Percentiles rank a stretch among this genome's conserved stretches.
Conservation (phyloP, 1,284 basidiomycete genomes). For the Cryptococcus depauperatus region DNA sequence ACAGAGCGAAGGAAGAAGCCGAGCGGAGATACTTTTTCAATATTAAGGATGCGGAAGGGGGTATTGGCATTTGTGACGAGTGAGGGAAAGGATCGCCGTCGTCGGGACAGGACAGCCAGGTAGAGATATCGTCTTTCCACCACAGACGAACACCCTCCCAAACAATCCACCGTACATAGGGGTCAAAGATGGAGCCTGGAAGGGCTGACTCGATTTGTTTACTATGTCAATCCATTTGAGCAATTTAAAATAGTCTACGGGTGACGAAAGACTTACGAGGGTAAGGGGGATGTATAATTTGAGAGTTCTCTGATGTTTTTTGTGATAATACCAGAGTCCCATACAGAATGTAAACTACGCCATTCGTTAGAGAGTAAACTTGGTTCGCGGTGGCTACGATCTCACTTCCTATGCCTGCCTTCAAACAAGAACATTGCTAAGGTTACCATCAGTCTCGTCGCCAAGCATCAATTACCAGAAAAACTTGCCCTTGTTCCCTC, state of each 20-base stretch:
- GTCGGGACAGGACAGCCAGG: constrained; percentile 62
- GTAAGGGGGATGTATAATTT: constrained; percentile 68
- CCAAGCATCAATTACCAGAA: background rate
- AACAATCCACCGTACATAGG: constrained; percentile 76
- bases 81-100: constrained; percentile 43
- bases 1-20: constrained; percentile 13
- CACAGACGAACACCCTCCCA: constrained; percentile 65
- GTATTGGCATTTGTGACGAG: constrained; percentile 25
- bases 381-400: background rate
- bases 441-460: background rate
- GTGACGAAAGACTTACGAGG: constrained; percentile 36
- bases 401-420: constrained; percentile 47
- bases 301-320: constrained; percentile 64
- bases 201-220: constrained; percentile 63
- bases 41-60: constrained; percentile 17
- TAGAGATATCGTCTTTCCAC: constrained; percentile 54
- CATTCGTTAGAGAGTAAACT: too few relatives aligned
- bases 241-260: background rate
- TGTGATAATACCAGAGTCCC: constrained; percentile 74
- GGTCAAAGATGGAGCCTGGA: constrained; percentile 73
- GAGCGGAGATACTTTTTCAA: constrained; percentile 16
- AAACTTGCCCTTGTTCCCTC: constrained; percentile 59
- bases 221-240: too few relatives aligned
- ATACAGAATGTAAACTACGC: constrained; percentile 70
- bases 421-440: constrained; percentile 60